Evolutionary conservation across 495 filamentous ascomycete species (phyloP), one percentile per base, ranked within the genome.

Genomic region (Penicillium riverlandense): DNA sequence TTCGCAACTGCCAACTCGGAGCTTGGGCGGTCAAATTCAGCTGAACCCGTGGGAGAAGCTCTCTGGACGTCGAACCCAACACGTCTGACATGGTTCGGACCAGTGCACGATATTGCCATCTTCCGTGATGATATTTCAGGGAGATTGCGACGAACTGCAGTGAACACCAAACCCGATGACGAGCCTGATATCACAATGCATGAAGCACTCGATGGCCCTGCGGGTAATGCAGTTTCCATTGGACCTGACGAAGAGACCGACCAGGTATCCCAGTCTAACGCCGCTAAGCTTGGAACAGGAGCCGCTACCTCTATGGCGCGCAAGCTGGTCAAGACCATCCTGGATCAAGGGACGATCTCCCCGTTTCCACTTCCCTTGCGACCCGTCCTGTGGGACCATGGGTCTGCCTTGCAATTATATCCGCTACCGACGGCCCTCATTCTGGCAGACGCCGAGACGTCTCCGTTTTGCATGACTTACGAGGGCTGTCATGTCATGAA

Each of bases 401-500:
- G 81, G 0, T 68, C 71, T 35, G 70, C 85, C 10, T 57, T 96
- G 38, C 77, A 84, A 38, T 71, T 98, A 11, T 97, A 96, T 58
- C 92, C 92, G 9, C 62, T 97, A 33, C 92, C 92, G 6, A 91
- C 84, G 11, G 79, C 83, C 0, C 53, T 97, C 51, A 78, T 95
- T 15, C 63, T 98, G 13, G 82, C 85, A 6, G 92, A 98, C 55
- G 70, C 85, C 5, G 85, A 90, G 31, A 80, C 81, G 16, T 79
- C 83, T 35, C 73, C 89, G 0, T 97, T 94, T 56, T 82, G 81
- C 44, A 69, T 95, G 35, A 92, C 85, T 12, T 96, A 96, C 56
- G 89, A 96, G 63, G 91, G 89, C 2, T 97, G 92, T 55, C 83
- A 90, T 71, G 91, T 96, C 2, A 85, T 98, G 79, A 98, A 98